phyloP scores from a whole-genome alignment of 2,329 filamentous ascomycete genomes.

The Phaeosphaeria sp. region DNA sequence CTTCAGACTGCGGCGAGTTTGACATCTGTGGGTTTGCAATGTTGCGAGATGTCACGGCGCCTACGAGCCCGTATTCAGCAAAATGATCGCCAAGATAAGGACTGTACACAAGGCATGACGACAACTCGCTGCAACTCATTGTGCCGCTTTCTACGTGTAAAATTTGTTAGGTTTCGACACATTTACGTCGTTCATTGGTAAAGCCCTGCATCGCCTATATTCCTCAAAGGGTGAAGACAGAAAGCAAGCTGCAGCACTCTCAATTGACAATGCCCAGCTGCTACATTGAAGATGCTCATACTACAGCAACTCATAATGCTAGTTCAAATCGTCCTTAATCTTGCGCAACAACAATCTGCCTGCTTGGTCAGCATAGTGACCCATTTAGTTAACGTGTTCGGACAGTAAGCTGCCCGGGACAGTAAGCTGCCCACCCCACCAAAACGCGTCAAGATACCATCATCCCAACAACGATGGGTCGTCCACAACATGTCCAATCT shows the following conservation, averaged over 20 bases:
- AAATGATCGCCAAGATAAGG: background rate
- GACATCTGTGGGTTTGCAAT: background rate
- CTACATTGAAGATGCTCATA: background rate
- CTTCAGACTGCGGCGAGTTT: background rate
- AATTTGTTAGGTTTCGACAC: background rate
- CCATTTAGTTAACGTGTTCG: background rate
- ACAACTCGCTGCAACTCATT: background rate
- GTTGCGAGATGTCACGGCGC: background rate
- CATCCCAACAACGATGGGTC: background rate
- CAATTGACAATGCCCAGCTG: background rate
- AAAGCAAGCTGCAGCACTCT: background rate
- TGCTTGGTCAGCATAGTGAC: background rate
- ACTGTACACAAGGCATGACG: background rate
- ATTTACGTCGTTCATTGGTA: background rate
- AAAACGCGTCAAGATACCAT: background rate
- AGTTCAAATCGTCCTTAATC: background rate
- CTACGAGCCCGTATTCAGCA: background rate
- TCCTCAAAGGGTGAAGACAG: background rate
- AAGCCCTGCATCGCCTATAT: background rate
- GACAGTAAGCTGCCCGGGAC: background rate
- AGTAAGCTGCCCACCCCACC: background rate
- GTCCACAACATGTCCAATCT: background rate
- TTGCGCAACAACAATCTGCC: background rate
- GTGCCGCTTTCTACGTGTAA: background rate
- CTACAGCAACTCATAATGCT: background rate